Evolutionary conservation across 805 yeast genomes (phyloP), one percentile per base, ranked within the genome.

Genomic region (Saturnispora serradocipensis): DNA sequence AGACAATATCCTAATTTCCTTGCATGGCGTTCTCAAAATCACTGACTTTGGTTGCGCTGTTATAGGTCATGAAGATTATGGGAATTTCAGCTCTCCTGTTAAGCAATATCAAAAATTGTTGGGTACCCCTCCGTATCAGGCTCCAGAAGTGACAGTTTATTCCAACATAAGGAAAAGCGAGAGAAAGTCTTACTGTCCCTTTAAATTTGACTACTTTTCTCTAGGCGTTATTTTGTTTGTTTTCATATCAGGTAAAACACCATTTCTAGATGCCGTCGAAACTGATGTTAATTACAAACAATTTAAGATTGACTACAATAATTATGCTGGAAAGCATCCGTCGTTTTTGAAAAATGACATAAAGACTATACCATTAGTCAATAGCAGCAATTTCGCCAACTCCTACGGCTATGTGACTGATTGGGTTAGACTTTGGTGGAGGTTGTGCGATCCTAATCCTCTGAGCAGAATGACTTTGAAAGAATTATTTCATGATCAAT

Each of bases 71-170:
- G 75, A 67, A 48, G 70, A 64, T 20, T 77, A 77, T 1, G 75
- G 77, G 1, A 78, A 84, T 64, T 67, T 75, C 20, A 57, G 64
- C 0, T 72, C 79, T 24, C 69, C 71, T 3, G 55, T 76, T 11
- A 67, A 66, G 47, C 39, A 51, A 16, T 49, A 54, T 24, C 69
- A 74, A 42, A 69, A 79, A 2, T 75, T 76, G 63, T 84, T 84
- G 43, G 93, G 95, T 2, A 84, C 90, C 1, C 88, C 93, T 3
- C 93, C 93, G 1, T 86, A 84, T 64, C 78, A 84, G 11, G 81
- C 91, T 4, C 93, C 95, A 1, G 93, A 86, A 65, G 86, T 84
- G 15, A 75, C 80, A 77, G 63, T 68, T 27, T 69, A 55, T 73
- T 71, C 53, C 75, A 69, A 50, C 61, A 63, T 55, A 30, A 54